phyloP scores from a whole-genome alignment of 306 rosid genomes.

The Vigna reflexopilosa region DNA sequence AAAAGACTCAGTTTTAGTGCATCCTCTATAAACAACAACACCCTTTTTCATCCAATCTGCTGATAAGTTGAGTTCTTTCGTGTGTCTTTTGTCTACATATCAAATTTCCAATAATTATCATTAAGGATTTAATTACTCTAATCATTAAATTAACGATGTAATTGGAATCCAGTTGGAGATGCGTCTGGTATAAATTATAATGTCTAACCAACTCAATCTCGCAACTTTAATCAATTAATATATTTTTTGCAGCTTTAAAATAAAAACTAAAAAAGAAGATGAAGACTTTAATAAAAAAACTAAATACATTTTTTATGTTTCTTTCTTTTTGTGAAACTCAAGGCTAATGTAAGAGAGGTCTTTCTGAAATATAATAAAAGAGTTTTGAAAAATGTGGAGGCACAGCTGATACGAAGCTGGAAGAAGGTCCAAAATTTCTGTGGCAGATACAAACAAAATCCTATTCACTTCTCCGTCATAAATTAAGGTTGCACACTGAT shows the following conservation, averaged over 20 bases:
- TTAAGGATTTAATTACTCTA: neutral
- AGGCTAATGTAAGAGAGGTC: no score
- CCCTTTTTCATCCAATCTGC: neutral
- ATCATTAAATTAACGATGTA: neutral
- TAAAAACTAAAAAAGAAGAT: no score
- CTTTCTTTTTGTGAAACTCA: no score
- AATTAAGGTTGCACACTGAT: neutral
- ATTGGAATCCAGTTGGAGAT: neutral
- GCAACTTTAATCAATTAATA: neutral
- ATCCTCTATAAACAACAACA: neutral
- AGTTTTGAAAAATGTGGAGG: neutral
- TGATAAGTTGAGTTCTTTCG: neutral
- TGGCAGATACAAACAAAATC: neutral
- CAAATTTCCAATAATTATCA: neutral
- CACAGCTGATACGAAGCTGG: constrained; percentile 22
- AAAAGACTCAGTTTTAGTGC: neutral
- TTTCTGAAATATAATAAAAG: neutral
- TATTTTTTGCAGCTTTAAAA: neutral
- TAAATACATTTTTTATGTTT: no score
- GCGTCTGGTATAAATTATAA: neutral
- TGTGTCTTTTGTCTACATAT: neutral
- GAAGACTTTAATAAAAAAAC: no score
- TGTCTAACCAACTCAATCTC: neutral
- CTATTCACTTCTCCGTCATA: neutral
- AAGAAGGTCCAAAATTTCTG: neutral